phyloP scores from a whole-genome alignment of 1,284 basidiomycete species.

The Boletus sp. region DNA sequence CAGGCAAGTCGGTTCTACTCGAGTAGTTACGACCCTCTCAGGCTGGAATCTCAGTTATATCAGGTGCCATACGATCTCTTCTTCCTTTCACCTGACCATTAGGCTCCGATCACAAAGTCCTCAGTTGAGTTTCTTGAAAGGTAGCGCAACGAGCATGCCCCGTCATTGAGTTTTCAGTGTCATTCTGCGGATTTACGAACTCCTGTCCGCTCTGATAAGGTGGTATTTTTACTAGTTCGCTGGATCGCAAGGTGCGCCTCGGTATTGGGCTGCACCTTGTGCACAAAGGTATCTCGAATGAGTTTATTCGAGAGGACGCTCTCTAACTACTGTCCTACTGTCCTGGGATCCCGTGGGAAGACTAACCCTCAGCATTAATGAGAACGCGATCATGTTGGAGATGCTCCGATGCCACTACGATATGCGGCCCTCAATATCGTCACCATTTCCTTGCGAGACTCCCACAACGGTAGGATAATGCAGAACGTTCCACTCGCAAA shows the following conservation, averaged over 20 bases:
- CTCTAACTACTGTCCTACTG: too few species aligned
- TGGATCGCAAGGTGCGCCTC: too few species aligned
- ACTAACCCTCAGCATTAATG: slow-evolving; percentile 1
- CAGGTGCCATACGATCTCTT: too few species aligned
- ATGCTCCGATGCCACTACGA: neutral
- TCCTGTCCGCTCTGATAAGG: neutral
- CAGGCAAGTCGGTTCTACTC: too few species aligned
- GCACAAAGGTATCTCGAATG: too few species aligned
- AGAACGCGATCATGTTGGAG: slow-evolving; percentile 1
- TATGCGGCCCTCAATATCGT: slow-evolving; percentile 28
- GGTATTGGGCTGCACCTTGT: too few species aligned
- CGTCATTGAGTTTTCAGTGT: neutral
- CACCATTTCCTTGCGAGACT: slow-evolving; percentile 40
- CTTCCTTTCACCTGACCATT: too few species aligned
- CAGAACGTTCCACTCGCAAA: slow-evolving; percentile 45
- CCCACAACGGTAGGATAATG: slow-evolving; percentile 46
- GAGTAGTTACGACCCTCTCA: too few species aligned
- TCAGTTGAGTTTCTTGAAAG: neutral
- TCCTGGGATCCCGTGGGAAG: slow-evolving; percentile 7
- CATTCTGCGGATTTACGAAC: neutral
- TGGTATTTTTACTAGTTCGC: too few species aligned
- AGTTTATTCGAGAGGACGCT: too few species aligned
- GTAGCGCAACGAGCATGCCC: neutral
- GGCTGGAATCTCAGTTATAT: too few species aligned
- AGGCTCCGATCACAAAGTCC: too few species aligned